Base-by-base conservation (phyloP, 1,284 basidiomycete genomes). In the Lentinula novae-zelandiae region DNA sequence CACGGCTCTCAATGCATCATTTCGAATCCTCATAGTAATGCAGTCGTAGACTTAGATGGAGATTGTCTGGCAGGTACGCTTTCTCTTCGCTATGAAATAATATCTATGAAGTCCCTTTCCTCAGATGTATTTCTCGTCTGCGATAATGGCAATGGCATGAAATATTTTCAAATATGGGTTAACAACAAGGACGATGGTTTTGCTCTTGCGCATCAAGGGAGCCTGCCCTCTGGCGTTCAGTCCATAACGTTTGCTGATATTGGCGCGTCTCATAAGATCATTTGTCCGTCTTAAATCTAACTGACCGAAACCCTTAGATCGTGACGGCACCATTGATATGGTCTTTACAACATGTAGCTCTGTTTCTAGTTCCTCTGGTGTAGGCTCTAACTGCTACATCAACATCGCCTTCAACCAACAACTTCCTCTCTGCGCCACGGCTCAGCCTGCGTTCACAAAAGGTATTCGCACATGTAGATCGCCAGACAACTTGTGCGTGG, bases 241-340 rank as follows among this genome's bases (percentile, higher is more conserved):
- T 79, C 89, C 0, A 82, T 98, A 20, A 85, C 90, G 0, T 98
- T 98, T 68, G 95, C 93, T 20, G 97, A 99, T 67, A 86, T 99
- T 67, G 92, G 95, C 92, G 70, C 66, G 85, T 73, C 51, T 52
- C 38, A 38, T 15, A 46, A 2, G 36, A 31, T n/a, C 17, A 53
- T 52, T n/a, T 2, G 38, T 22, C 12, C 58, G 10, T 60, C 38
- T 49, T 54, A 56, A 54, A 31, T 4, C 51, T 44, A 17, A 36
- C 40, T 27, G 27, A 27, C 27, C 40, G 51, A n/a, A 31, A 38
- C 36, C 53, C 62, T 42, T 66, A 95, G 94, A 97, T 71, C 86
- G 97, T 12, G 97, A 99, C 69, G 96, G 96, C 0, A 96, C 96
- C 0, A 92, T 98, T 51, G 96, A 99, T 72, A 87, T 99, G 79